Evolutionary conservation across 1,284 basidiomycete genomes (phyloP).

Genomic region (Ceratorhiza oryzae-sativae): DNA sequence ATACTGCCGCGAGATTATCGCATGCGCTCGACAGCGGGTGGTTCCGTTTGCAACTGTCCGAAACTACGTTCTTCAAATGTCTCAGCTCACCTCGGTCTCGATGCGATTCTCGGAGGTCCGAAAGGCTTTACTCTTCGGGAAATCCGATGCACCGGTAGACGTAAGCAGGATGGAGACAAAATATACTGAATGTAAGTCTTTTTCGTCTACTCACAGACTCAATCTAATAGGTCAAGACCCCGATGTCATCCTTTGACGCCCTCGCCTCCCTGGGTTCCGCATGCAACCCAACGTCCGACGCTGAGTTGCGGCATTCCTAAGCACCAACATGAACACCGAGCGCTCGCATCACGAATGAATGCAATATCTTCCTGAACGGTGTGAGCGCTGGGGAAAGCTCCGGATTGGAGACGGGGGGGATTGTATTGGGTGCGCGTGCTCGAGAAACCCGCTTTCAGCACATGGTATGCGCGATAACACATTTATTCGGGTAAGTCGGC

Average conservation of each 20-base stretch:
- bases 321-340: background rate
- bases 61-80: slow-evolving; percentile 12
- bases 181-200: background rate
- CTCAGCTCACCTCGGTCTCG: background rate
- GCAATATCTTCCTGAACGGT: background rate
- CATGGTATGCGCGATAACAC: background rate
- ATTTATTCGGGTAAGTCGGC: slow-evolving; percentile 11
- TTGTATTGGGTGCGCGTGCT: background rate
- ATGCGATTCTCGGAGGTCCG: background rate
- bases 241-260: background rate
- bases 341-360: slow-evolving; percentile 7
- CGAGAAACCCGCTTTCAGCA: background rate
- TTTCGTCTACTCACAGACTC: background rate
- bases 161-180: background rate
- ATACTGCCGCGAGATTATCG: slow-evolving; percentile 11
- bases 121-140: background rate
- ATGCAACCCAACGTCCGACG: background rate
- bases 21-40: background rate
- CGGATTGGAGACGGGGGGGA: background rate
- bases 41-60: slow-evolving; percentile 9
- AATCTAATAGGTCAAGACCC: background rate
- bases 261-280: background rate
- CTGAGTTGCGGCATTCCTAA: background rate
- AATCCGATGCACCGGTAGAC: background rate
- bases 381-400: slow-evolving; percentile 19